Conservation (phyloP, 192 early-diverging fungal species). For the Dissophora globulifera region DNA sequence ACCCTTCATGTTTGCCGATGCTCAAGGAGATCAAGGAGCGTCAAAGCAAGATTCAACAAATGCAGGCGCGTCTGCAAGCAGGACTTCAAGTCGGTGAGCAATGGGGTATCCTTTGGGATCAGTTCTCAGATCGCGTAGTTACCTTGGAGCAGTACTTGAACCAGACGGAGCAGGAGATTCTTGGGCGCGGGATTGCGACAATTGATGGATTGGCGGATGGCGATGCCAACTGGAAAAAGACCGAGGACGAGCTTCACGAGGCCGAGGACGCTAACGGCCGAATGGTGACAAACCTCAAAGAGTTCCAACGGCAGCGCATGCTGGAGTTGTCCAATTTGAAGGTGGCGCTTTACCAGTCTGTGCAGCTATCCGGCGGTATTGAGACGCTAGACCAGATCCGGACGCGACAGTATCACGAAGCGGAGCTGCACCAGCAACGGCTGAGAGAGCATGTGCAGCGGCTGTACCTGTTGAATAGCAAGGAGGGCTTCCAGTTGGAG, state of each 20-base stretch:
- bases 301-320: constrained; percentile 36
- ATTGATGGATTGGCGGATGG: constrained; percentile 44
- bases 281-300: constrained; percentile 17
- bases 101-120: constrained; percentile 47
- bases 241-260: constrained; percentile 42
- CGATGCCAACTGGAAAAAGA: constrained; percentile 44
- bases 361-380: constrained; percentile 30
- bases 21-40: constrained; percentile 27
- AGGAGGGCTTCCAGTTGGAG: constrained; percentile 47
- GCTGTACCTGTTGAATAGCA: constrained; percentile 12
- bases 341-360: constrained; percentile 31
- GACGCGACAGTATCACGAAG: constrained; percentile 36
- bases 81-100: constrained; percentile 45
- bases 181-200: constrained; percentile 25
- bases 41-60: constrained; percentile 17
- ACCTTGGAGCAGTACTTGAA: constrained; percentile 25
- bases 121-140: constrained; percentile 33
- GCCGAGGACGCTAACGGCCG: constrained; percentile 33
- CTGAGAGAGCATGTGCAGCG: constrained; percentile 26
- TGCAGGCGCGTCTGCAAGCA: constrained; percentile 12
- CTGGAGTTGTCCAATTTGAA: constrained; percentile 36
- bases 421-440: constrained; percentile 26
- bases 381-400: constrained; percentile 42
- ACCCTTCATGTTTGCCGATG: constrained; percentile 24
- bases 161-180: constrained; percentile 27